Conservation (phyloP, 1,284 basidiomycete genomes). For the Cryptococcus hybrid region DNA sequence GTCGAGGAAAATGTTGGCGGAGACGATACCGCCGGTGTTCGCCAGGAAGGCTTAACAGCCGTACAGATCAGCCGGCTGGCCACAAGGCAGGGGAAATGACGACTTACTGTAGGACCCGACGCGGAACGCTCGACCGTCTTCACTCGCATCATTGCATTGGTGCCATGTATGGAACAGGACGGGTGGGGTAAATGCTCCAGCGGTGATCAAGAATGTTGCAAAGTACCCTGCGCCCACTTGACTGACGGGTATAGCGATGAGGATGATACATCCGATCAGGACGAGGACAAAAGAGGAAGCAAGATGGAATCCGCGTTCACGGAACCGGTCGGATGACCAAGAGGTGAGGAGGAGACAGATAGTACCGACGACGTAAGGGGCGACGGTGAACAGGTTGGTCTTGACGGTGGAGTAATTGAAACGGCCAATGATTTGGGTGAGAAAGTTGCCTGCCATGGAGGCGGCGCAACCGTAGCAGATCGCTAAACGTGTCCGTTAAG, state of each 20-base stretch:
- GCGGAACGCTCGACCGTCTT: neutral
- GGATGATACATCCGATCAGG: constrained; percentile 17
- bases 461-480: constrained; percentile 51
- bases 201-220: constrained; percentile 16
- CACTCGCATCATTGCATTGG: neutral
- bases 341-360: constrained; percentile 55
- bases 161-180: constrained; percentile 10
- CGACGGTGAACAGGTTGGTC: constrained; percentile 53
- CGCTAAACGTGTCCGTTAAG: constrained; percentile 24
- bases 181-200: constrained; percentile 10
- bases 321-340: constrained; percentile 58
- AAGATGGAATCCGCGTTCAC: constrained; percentile 53
- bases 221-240: constrained; percentile 17
- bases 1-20: constrained; percentile 20
- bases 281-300: constrained; percentile 38
- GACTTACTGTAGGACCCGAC: constrained; percentile 19
- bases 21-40: constrained; percentile 19
- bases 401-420: constrained; percentile 50
- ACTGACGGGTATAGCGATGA: constrained; percentile 19
- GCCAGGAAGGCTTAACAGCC: constrained; percentile 13
- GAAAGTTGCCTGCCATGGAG: constrained; percentile 49
- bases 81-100: constrained; percentile 3
- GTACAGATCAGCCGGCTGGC: constrained; percentile 11
- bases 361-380: constrained; percentile 54
- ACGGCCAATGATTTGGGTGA: constrained; percentile 57